A percentile compares a stretch with the other conserved stretches of the same genome.
phyloP scores from a whole-genome alignment of 495 filamentous ascomycete genomes.

The Talaromyces nanjingensis region DNA sequence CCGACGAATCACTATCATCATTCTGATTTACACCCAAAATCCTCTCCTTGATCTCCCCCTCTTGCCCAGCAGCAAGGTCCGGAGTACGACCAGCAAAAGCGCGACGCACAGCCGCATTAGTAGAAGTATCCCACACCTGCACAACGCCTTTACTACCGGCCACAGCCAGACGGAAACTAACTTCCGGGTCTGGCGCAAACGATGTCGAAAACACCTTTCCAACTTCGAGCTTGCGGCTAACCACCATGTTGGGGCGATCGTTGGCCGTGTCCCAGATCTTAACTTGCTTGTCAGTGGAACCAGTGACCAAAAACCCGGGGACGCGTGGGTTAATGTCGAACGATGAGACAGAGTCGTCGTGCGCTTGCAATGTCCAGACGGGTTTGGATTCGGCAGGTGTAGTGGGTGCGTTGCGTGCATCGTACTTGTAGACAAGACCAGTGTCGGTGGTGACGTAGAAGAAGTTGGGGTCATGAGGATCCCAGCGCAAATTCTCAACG shows the following conservation, averaged over 20 bases:
- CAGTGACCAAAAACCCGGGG: constrained; percentile 88
- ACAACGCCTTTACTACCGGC: constrained; percentile 92
- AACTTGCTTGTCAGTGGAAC: constrained; percentile 84
- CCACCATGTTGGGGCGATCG: constrained; percentile 75
- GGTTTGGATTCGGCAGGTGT: constrained; percentile 68
- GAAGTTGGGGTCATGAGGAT: constrained; percentile 82
- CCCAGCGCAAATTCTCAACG: constrained; percentile 87
- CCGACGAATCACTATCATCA: constrained; percentile 54
- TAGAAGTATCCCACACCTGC: constrained; percentile 94
- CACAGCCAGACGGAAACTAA: constrained; percentile 85
- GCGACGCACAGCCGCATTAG: constrained; percentile 81
- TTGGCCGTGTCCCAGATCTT: constrained; percentile 92
- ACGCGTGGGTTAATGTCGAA: constrained; percentile 87
- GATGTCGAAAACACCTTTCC: constrained; percentile 88
- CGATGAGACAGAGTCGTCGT: constrained; percentile 88
- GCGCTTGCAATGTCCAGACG: constrained; percentile 89
- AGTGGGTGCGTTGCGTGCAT: constrained; percentile 63
- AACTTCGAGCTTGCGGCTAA: constrained; percentile 82
- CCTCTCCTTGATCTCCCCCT: constrained; percentile 67
- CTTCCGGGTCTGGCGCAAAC: constrained; percentile 84
- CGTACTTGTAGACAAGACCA: constrained; percentile 82
- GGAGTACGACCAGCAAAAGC: constrained; percentile 72
- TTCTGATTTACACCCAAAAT: constrained; percentile 63
- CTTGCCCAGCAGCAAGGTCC: constrained; percentile 39
- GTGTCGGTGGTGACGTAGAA: constrained; percentile 95